Percentiles rank a stretch among this genome's conserved stretches.
phyloP scores from a whole-genome alignment of 2,329 filamentous ascomycete genomes.

The Mariannaea elegans region DNA sequence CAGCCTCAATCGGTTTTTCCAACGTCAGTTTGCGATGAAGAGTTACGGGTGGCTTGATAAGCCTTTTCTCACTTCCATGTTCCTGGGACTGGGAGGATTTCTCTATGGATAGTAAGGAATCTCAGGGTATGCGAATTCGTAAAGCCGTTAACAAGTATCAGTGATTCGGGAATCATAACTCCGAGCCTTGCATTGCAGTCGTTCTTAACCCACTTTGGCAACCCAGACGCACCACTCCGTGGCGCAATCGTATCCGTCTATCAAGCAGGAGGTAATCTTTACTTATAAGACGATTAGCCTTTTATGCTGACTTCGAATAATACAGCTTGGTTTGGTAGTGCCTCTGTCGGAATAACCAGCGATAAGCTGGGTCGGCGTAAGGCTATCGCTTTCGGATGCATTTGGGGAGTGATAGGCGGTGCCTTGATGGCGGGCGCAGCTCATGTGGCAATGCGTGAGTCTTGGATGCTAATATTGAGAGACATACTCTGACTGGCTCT shows the following conservation, averaged over 20 bases:
- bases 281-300: rapidly evolving
- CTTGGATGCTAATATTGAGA: rapidly evolving
- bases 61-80: conserved; percentile 49
- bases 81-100: conserved; percentile 52
- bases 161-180: conserved; percentile 54
- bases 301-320: background rate
- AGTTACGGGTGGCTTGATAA: conserved; percentile 47
- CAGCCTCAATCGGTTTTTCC: background rate
- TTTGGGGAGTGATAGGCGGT: conserved; percentile 50
- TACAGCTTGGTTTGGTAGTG: conserved; percentile 51
- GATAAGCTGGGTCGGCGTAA: conserved; percentile 49
- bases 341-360: conserved; percentile 50
- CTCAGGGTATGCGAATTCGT: rapidly evolving
- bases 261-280: conserved; percentile 47
- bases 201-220: conserved; percentile 47
- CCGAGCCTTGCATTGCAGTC: conserved; percentile 49
- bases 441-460: conserved; percentile 51
- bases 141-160: conserved; percentile 17
- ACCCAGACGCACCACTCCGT: conserved; percentile 45
- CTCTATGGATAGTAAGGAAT: conserved; percentile 49
- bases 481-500: background rate
- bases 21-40: conserved; percentile 32
- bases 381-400: conserved; percentile 51
- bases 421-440: conserved; percentile 52
- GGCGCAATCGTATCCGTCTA: conserved; percentile 53